A percentile compares a stretch with the other conserved stretches of the same genome.
phyloP scores from a whole-genome alignment of 176 grass and related monocot species.

The Juncus effusus region DNA sequence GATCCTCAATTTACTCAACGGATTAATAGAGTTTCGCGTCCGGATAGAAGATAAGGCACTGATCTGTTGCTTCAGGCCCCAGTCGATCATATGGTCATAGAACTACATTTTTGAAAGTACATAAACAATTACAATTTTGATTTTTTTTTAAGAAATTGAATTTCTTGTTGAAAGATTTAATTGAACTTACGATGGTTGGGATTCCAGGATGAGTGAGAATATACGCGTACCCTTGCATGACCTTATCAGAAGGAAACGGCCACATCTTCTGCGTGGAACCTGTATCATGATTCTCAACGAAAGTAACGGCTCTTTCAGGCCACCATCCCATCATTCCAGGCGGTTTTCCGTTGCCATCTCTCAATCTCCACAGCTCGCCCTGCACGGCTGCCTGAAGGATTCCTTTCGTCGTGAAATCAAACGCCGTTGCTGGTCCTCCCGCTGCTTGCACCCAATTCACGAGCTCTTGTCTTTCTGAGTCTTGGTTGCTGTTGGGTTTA shows the following conservation, averaged over 20 bases:
- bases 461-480: conserved; percentile 46
- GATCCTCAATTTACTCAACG: conserved; percentile 47
- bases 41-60: conserved; percentile 36
- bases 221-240: conserved; percentile 79
- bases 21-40: conserved; percentile 43
- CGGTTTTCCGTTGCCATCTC: conserved; percentile 49
- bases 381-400: conserved; percentile 61
- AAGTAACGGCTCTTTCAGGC: conserved; percentile 67
- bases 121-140: too few species aligned
- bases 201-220: conserved; percentile 73
- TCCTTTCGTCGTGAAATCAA: conserved; percentile 83
- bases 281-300: conserved; percentile 82
- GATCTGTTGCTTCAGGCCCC: conserved; percentile 66
- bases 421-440: conserved; percentile 39
- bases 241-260: conserved; percentile 71
- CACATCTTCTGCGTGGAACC: conserved; percentile 60
- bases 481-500: conserved; percentile 46
- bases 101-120: conserved; percentile 24
- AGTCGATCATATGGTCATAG: conserved; percentile 71
- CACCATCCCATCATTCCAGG: conserved; percentile 65
- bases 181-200: conserved; percentile 55
- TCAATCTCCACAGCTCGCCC: conserved; percentile 64
- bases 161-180: neutral
- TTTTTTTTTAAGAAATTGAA: too few species aligned
- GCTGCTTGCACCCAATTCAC: conserved; percentile 51